These are phyloP conservation scores for Trichoderma citrinoviride DNA, from an alignment of 2,329 filamentous ascomycete genomes.

Conservation along the genomic window DNA sequence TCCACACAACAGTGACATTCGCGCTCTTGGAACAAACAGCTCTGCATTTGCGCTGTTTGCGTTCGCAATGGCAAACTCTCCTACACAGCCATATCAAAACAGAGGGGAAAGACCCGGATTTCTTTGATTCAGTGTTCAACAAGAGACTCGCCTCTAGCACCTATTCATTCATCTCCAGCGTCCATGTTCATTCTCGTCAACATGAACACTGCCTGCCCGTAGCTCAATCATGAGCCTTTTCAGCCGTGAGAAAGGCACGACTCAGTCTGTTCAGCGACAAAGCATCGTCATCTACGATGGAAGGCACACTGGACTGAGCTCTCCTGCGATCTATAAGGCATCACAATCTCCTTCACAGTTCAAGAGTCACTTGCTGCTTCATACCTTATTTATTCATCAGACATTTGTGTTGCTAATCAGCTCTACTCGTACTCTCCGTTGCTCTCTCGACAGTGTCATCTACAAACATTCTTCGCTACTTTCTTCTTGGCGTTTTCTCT, in stretches of 20 bases:
- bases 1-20: no score
- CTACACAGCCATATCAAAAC: no score
- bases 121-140: not conserved
- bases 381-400: not conserved
- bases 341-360: not conserved
- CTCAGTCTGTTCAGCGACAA: not conserved
- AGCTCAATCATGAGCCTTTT: not conserved
- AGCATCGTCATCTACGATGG: not conserved
- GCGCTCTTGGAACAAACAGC: no score
- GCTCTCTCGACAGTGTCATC: not conserved
- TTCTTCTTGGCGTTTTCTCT: not conserved
- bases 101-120: not conserved
- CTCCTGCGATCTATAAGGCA: not conserved
- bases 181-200: no score
- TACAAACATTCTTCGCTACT: not conserved
- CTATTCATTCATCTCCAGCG: not conserved
- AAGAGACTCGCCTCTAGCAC: no score
- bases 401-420: constrained; percentile 21
- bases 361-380: not conserved
- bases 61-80: not conserved
- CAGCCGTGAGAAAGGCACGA: not conserved
- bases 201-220: no score
- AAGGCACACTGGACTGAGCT: not conserved
- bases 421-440: not conserved
- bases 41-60: not conserved